These are phyloP conservation scores for Xylaria sp. DNA, from an alignment of 2,329 filamentous ascomycete genomes.

Conservation along the genomic window DNA sequence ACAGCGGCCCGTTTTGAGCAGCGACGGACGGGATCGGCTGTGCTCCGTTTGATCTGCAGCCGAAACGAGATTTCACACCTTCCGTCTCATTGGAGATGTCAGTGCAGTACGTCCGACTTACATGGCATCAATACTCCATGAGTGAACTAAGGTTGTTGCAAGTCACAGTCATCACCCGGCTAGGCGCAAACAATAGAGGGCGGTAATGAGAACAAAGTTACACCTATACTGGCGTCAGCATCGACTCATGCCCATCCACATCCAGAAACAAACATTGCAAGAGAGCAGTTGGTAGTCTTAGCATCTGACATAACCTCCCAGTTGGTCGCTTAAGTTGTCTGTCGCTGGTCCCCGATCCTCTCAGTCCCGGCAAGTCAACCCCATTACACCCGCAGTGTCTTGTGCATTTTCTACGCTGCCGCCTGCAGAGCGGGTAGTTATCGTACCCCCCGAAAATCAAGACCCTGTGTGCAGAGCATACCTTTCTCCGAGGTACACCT, in stretches of 20 bases:
- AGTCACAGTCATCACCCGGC: background rate
- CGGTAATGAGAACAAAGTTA: background rate
- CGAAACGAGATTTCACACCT: constrained; percentile 11
- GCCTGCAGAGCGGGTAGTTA: constrained; percentile 16
- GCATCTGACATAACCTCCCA: background rate
- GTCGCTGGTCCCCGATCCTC: background rate
- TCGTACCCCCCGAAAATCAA: background rate
- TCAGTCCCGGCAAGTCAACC: constrained; percentile 4
- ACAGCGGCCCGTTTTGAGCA: background rate
- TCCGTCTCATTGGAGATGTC: constrained; percentile 24
- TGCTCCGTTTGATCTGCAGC: constrained; percentile 17
- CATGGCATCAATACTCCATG: background rate
- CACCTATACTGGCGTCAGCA: background rate
- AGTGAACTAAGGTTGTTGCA: background rate
- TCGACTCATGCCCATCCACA: background rate
- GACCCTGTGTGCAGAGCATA: background rate
- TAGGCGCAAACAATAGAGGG: background rate
- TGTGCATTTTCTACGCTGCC: background rate
- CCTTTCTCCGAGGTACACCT: constrained; percentile 4
- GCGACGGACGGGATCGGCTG: constrained; percentile 5
- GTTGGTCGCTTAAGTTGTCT: background rate
- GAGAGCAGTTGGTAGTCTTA: background rate
- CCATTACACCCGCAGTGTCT: background rate
- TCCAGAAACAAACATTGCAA: constrained; percentile 1
- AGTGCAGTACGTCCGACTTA: constrained; percentile 29